Conservation (phyloP, 768 basidiomycete species). For the Trametes elegans region DNA sequence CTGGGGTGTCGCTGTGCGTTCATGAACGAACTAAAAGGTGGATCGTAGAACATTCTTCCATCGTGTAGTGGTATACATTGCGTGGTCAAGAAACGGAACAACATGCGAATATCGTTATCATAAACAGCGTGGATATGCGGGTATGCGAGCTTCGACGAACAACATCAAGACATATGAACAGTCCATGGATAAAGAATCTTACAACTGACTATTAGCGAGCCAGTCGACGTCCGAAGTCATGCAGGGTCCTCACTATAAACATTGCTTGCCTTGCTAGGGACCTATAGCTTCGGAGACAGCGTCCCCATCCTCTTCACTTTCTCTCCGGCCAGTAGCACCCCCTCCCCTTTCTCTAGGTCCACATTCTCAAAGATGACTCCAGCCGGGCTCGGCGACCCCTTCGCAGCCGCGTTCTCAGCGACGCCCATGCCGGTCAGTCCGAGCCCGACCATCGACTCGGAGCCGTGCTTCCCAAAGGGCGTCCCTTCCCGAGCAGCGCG, state of each 20-base stretch:
- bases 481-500: conserved; percentile 7
- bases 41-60: not conserved
- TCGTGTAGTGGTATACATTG: not conserved
- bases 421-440: conserved; percentile 19
- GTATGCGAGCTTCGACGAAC: not conserved
- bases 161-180: not conserved
- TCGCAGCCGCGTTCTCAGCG: conserved; percentile 1
- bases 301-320: conserved; percentile 2
- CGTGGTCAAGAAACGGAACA: not conserved
- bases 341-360: conserved; percentile 23
- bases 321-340: conserved; percentile 14
- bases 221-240: too few relatives aligned
- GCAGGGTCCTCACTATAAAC: too few relatives aligned
- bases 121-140: conserved; percentile 1
- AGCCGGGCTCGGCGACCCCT: conserved; percentile 9
- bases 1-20: not conserved
- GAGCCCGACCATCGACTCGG: conserved; percentile 20
- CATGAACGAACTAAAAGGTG: not conserved
- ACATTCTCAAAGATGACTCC: conserved; percentile 18
- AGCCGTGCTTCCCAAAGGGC: conserved; percentile 11
- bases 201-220: too few relatives aligned
- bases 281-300: conserved; percentile 21
- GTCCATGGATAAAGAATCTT: too few relatives aligned
- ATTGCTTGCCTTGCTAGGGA: too few relatives aligned
- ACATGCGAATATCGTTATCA: not conserved